Base-by-base conservation (phyloP, 176 grass and related monocot species). In the Calamus simplicifolius region DNA sequence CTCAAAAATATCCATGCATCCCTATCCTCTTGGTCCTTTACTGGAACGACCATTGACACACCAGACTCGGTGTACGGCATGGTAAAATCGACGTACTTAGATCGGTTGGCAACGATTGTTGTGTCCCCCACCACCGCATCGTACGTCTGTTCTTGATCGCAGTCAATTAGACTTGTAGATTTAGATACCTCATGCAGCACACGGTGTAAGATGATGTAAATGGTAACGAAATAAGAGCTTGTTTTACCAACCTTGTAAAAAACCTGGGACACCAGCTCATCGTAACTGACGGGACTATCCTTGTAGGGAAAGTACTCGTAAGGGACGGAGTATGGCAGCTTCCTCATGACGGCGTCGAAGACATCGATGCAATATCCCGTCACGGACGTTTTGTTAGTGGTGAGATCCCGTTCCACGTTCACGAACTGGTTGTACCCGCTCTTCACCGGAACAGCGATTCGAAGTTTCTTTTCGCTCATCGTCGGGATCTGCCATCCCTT, bases 21-120 rank as follows among this genome's bases (percentile, higher is more conserved):
- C 8, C 57, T 56, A 51, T 60, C 63, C 17, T 69, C 62, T 54
- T 82, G 72, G 50, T 5, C 28, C 25, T 43, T 16, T 43, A 82
- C 65, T 5, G 81, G 69, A 38, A 85, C 92, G 57, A 97, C 50
- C 87, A 97, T 97, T 6, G 83, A 77, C 81, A 89, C 89, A 28
- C 92, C 92, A 0, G 92, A 97, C 28, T 97, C 87, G 0, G 87
- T 85, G 66, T 77, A 97, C 17, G 87, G 92, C 87, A 97, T 71
- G 4, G 84, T 91, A 72, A 85, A 97, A 29, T 91, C 92, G 61
- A 88, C 84, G 12, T 50, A 6, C 0, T 29, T 17, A 27, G 85
- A 73, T 64, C 92, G 71, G 50, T 75, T 88, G 19, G 78, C 63
- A 2, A 64, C 71, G 35, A 97, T 91, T 27, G 92, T 97, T 26